Conservation (phyloP, 331 rosid species). For the Acacia pycnantha region DNA sequence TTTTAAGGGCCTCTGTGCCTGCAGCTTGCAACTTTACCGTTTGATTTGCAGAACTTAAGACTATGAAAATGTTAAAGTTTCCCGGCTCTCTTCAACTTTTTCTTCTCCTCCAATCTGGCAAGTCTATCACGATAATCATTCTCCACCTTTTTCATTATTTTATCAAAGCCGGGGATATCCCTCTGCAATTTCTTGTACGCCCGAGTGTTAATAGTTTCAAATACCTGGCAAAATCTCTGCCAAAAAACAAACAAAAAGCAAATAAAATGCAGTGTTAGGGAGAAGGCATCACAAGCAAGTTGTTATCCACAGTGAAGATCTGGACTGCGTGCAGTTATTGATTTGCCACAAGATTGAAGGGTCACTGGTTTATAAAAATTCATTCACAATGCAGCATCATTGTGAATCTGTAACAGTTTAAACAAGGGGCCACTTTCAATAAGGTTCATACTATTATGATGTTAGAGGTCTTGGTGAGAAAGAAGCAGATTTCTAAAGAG, state of each 20-base stretch:
- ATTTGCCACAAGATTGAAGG: neutral
- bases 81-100: conserved; percentile 31
- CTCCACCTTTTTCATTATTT: conserved; percentile 35
- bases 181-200: conserved; percentile 25
- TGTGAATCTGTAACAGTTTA: neutral
- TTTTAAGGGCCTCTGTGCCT: neutral
- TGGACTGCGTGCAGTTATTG: neutral
- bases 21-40: neutral
- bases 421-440: neutral
- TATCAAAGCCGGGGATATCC: conserved; percentile 58
- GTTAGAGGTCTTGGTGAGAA: conserved; percentile 1
- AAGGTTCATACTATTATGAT: neutral
- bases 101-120: conserved; percentile 29
- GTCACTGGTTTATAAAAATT: neutral
- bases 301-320: neutral
- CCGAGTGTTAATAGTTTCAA: conserved; percentile 19
- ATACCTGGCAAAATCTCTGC: conserved; percentile 47
- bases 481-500: conserved; percentile 2
- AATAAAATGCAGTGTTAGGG: conserved; percentile 16
- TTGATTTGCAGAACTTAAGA: conserved; percentile 14
- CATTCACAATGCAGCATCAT: neutral
- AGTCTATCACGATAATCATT: conserved; percentile 27
- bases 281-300: conserved; percentile 1
- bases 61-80: conserved; percentile 9
- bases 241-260: conserved; percentile 10